Evolutionary conservation across 192 early-diverging fungal genomes (phyloP), one percentile per base, ranked within the genome.

Genomic region (Coemansia sp.): DNA sequence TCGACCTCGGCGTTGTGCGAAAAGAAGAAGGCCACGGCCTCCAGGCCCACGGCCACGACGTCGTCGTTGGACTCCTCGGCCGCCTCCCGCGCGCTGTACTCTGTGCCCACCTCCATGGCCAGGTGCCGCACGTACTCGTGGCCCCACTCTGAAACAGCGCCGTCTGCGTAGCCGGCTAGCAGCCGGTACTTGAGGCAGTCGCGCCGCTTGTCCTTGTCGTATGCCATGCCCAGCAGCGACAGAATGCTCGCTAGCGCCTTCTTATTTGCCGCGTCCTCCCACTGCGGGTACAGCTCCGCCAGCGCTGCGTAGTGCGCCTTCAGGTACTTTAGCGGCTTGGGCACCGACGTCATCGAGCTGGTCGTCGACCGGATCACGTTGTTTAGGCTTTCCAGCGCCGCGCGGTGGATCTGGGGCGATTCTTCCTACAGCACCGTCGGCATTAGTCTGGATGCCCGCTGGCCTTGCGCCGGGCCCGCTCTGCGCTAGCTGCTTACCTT

Each of bases 91-190:
- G 70, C 50, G 36, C 67, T 54, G 66, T 88, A 94, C 67, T 96
- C 92, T 36, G 78, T 77, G 37, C 88, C 90, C 41, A 97, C 86
- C 71, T 97, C 96, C 47, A 83, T 76, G 5, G 92, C 83, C 21
- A 99, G 66, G 51, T 99, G 94, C 80, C 92, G 80, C 51, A 96
- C 96, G 62, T 96, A 99, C 85, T 99, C 96, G 51, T 99, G 96
- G 14, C 96, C 96, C 94, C 94, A 99, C 35, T 85, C 88, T 9
- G 91, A 91, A 44, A 89, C 78, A 28, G 80, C 67, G 38, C 85
- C 80, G 43, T 80, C 76, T 29, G 73, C 83, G 7, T 54, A 47
- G 6, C 87, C 83, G n/a, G 92, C 93, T 25, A 88, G 41, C 17
- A 95, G 67, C 37, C 94, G 79, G 75, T 91, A 99, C 62, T 84